Conservation (phyloP, 164 flowering plant genomes). For the Aristolochia contorta region DNA sequence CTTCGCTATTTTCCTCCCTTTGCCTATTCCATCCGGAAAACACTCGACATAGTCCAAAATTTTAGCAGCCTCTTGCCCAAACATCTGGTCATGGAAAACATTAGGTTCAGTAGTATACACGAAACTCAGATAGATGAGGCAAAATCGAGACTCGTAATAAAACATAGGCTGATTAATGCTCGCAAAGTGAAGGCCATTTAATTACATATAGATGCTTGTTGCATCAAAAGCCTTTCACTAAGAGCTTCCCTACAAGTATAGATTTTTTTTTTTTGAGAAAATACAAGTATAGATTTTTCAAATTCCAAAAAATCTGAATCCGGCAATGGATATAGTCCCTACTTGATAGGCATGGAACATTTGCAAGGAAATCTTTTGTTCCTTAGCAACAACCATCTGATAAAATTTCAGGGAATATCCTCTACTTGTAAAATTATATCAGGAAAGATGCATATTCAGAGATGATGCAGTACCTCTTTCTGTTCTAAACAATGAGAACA, state of each 20-base stretch:
- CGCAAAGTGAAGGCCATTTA: too few relatives aligned
- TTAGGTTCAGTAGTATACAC: not conserved
- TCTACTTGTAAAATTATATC: slow-evolving; percentile 1
- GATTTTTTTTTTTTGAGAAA: too few relatives aligned
- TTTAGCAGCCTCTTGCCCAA: slow-evolving; percentile 80
- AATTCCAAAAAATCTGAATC: too few relatives aligned
- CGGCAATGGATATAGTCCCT: too few relatives aligned
- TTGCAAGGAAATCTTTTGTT: too few relatives aligned
- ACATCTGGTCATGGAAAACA: slow-evolving; percentile 42
- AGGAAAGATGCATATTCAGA: not conserved
- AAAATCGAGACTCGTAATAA: too few relatives aligned
- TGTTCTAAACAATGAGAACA: slow-evolving; percentile 94
- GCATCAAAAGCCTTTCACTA: not conserved
- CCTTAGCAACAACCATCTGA: not conserved
- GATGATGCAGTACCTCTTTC: slow-evolving; percentile 52
- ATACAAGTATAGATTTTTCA: too few relatives aligned
- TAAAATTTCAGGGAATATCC: not conserved
- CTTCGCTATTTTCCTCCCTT: slow-evolving; percentile 53
- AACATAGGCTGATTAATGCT: too few relatives aligned
- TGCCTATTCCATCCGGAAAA: slow-evolving; percentile 74
- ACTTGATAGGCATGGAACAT: too few relatives aligned
- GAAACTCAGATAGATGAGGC: too few relatives aligned
- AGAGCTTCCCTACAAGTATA: too few relatives aligned
- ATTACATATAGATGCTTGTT: too few relatives aligned
- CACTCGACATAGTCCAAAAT: slow-evolving; percentile 84